These are phyloP conservation scores for Tolypocladium tundrense DNA, from an alignment of 2,329 filamentous ascomycete genomes.

Conservation along the genomic window DNA sequence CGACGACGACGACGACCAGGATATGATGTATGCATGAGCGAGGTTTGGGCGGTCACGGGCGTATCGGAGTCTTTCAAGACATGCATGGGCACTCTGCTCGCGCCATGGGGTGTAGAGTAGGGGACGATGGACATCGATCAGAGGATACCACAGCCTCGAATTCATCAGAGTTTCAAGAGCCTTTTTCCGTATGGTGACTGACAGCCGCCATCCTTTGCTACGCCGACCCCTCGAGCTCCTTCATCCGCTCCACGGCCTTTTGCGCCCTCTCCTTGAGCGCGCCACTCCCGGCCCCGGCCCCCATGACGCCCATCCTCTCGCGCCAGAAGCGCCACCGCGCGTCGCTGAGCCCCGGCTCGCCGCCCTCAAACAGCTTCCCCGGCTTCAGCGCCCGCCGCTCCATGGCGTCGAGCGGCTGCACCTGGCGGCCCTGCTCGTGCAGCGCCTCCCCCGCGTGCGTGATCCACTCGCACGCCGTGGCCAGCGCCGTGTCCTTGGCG, in stretches of 20 bases:
- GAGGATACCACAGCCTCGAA: neutral
- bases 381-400: slow-evolving; percentile 10
- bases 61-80: neutral
- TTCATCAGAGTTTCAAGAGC: neutral
- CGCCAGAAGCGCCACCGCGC: slow-evolving; percentile 22
- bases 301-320: slow-evolving; percentile 13
- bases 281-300: slow-evolving; percentile 6
- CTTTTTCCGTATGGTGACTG: too few relatives aligned
- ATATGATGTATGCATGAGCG: slow-evolving; percentile 30
- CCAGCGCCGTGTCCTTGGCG: slow-evolving; percentile 11
- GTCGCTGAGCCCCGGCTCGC: slow-evolving; percentile 11
- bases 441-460: slow-evolving; percentile 16
- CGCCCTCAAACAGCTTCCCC: slow-evolving; percentile 10
- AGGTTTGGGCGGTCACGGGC: neutral
- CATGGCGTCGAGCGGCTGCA: slow-evolving; percentile 8
- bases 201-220: neutral
- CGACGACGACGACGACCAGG: slow-evolving; percentile 40
- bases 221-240: slow-evolving; percentile 7
- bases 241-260: slow-evolving; percentile 11
- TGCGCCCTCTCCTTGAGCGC: slow-evolving; percentile 11
- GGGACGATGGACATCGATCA: neutral
- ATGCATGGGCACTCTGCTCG: neutral
- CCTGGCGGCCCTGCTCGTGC: slow-evolving; percentile 7
- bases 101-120: neutral
- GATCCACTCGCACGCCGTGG: slow-evolving; percentile 18